Base-by-base conservation (phyloP, 768 basidiomycete species). In the Xanthoconium purpureum region DNA sequence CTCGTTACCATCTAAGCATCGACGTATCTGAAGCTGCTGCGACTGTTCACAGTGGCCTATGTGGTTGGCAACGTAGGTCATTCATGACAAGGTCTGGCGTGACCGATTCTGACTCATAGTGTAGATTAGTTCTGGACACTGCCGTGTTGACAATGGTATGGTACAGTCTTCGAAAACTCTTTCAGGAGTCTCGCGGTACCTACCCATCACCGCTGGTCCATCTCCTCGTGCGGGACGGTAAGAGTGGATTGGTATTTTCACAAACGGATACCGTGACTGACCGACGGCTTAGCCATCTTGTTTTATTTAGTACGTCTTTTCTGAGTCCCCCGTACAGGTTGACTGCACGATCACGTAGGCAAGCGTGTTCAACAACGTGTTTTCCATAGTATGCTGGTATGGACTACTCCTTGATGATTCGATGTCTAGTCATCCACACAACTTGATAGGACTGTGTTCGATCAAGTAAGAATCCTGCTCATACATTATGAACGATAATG, bases 351-450 rank as follows among this genome's bases (percentile, higher is more conserved):
- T 9, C 12, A 6, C 44, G 33, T 32, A 61, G 60, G 46, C 38
- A 10, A 54, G 47, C 24, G 10, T 52, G 12, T 55, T 57, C 13
- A 57, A 47, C n/a, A 48, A 42, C 36, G n/a, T 50, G 12, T 52
- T 51, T 8, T 36, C 32, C n/a, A 49, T 65, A 1, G 12, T 50
- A 3, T 59, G 60, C 40, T 65, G 57, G 64, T 65, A 44, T 45
- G 52, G 7, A 1, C 20, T 3, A 35, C 13, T 20, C 20, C 5
- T 18, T 15, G 10, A 35, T 12, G 14, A 14, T 14, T 39, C 18
- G 11, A 50, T 13, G 17, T 50, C 8, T 14, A 14, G 18, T 20
- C 17, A 13, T 47, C 12, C 12, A 6, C 30, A 50, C 38, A 29
- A 50, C 38, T 17, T 30, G 18, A 8, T 24, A 66, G 61, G 64